Percentiles rank a stretch among this genome's conserved stretches.
Evolutionary conservation across 1,284 basidiomycete genomes (phyloP).

Genomic region (Puccinia hordei): DNA sequence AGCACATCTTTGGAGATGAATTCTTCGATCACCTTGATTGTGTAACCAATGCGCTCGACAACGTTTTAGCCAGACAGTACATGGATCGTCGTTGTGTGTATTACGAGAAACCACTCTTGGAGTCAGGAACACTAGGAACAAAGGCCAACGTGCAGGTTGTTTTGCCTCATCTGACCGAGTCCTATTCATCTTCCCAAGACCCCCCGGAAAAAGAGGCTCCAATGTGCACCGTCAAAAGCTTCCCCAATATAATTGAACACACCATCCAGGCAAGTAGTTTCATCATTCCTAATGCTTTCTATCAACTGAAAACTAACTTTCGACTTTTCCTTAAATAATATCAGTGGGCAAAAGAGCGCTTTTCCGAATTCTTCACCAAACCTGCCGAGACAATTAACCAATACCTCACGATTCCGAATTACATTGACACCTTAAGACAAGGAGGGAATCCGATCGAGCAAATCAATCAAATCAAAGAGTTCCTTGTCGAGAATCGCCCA

Average conservation of each 20-base stretch:
- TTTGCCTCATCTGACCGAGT: slow-evolving; percentile 92
- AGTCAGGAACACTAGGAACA: slow-evolving; percentile 97
- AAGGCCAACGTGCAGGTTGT: slow-evolving; percentile 98
- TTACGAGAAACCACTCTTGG: slow-evolving; percentile 92
- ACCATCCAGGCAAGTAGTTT: slow-evolving; percentile 71
- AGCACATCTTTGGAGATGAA: slow-evolving; percentile 80
- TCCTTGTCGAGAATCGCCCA: slow-evolving; percentile 87
- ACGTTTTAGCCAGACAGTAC: slow-evolving; percentile 88
- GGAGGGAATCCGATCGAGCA: slow-evolving; percentile 88
- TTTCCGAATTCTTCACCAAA: slow-evolving; percentile 90
- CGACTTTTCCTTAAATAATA: not conserved
- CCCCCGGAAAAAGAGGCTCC: slow-evolving; percentile 98
- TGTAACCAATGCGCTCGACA: slow-evolving; percentile 99
- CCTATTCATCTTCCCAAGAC: slow-evolving; percentile 97
- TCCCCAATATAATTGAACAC: slow-evolving; percentile 97
- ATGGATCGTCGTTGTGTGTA: slow-evolving; percentile 99
- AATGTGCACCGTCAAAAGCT: slow-evolving; percentile 98
- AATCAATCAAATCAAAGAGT: slow-evolving; percentile 84
- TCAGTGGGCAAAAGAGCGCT: slow-evolving; percentile 90
- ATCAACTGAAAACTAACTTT: not conserved
- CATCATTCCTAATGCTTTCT: not conserved
- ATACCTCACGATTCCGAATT: slow-evolving; percentile 95
- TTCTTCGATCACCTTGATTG: slow-evolving; percentile 89
- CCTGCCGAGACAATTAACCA: slow-evolving; percentile 92
- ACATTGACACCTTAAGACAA: slow-evolving; percentile 85